Evolutionary conservation across 1,139 yeast species (phyloP), one percentile per base, ranked within the genome.

Genomic region (Tardiomyces depauwii): DNA sequence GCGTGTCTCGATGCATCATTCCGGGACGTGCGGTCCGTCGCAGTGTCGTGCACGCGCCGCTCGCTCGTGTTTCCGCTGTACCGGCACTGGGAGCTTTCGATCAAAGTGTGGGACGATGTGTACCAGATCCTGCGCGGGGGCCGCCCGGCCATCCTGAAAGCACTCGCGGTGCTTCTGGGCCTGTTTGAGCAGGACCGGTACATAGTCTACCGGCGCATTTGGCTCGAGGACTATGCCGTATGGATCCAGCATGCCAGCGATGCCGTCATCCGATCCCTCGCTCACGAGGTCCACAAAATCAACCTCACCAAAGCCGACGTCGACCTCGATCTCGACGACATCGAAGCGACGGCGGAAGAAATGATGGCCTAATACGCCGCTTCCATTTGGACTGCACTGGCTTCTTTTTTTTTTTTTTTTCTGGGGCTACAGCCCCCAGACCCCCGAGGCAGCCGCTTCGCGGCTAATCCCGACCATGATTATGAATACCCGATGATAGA

Each of bases 131-230:
- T 91, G 41, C 64, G 82, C 45, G 77, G 77, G 18, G 96, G 96
- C 1, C 82, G 80, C 57, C 68, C 86, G 45, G 69, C 74, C 12
- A 71, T 89, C 0, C 65, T 88, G 41, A 74, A 76, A 52, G 67
- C 75, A 1, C 61, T 89, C 36, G 64, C 88, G 36, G 76, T 73
- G 19, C 63, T 79, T 13, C 75, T 84, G 53, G 89, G 83, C 56
- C 64, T 83, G n/a, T 88, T 88, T 62, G 73, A 96, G 48, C 81
- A 68, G 55, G 96, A 89, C 54, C 75, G 83, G n/a, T 88, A 88
- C 61, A 84, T 84, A 57, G 89, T 87, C 10, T 91, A 91, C 62
- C 85, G 85, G 56, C 80, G 79, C 57, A 74, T 89, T 1, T 74
- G 88, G 72, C 58, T 89, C 12, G 91, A 85, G 56, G 97, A 91